Base-by-base conservation (phyloP, 2,329 filamentous ascomycete genomes). In the Bipolaris bicolor region DNA sequence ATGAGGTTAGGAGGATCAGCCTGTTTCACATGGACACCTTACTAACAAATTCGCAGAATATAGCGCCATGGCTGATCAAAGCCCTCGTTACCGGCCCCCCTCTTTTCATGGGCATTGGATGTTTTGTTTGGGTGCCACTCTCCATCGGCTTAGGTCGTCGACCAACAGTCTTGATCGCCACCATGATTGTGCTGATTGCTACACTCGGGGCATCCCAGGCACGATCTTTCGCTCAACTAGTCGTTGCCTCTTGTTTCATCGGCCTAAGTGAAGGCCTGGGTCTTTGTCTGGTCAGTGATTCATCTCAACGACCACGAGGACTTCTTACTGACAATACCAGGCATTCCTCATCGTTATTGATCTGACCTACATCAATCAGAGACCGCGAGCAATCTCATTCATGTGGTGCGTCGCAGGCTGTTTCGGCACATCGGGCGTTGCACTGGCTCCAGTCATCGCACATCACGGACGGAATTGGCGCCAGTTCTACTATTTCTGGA, bases 321-420 rank as follows among this genome's bases (percentile, higher is more conserved):
- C 3, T 13, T 6, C 11, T 16, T 20, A n/a, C 46, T 66, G 26
- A 61, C 5, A 11, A 1, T 7, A 7, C 3, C 18, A 78, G 77
- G 63, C 67, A 11, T 62, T 78, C 3, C 60, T 79, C 1, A 72
- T 75, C 50, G 54, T 78, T 11, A 74, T 79, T 26, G 76, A 79
- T 49, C 55, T 78, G 40, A 76, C 76, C 0, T 79, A 76, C 59
- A 77, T 79, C 41, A 68, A 76, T 45, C 70, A 78, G 54, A 69
- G 77, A 4, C 72, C 77, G 0, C 62, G 62, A 22, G 71, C 69
- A 3, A 62, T 79, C 20, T 75, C 75, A 0, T 52, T 72, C 5
- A 69, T 73, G 40, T 79, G 76, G 75, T 69, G 69, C n/a, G 3
- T 75, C 2, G 63, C 64, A 2, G 67, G 63, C 6, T 62, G 58